Evolutionary conservation across 1,139 yeast species (phyloP).

Genomic region (Geotrichum restrictum): DNA sequence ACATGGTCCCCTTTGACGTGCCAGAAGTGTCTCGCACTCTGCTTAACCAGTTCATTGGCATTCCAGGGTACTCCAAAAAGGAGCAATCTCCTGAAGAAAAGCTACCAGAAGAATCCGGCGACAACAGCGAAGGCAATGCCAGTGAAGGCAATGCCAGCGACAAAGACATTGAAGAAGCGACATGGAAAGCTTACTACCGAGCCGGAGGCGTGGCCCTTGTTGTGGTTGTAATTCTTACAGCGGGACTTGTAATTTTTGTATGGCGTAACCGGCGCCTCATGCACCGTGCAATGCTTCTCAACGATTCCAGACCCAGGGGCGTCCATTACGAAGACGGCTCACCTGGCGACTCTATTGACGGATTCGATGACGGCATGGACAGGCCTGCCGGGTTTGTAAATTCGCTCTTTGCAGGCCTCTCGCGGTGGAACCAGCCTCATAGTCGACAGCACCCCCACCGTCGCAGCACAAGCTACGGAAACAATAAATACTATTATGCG

Average conservation of each 20-base stretch:
- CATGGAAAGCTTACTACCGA: constrained; percentile 39
- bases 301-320: constrained; percentile 17
- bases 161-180: constrained; percentile 33
- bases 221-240: constrained; percentile 34
- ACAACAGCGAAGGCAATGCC: neutral
- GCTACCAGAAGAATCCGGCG: constrained; percentile 8
- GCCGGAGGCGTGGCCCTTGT: constrained; percentile 42
- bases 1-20: constrained; percentile 90
- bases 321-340: constrained; percentile 23
- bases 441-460: constrained; percentile 1
- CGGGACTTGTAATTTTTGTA: constrained; percentile 29
- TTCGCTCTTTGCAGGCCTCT: constrained; percentile 18
- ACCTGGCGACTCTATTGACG: constrained; percentile 14
- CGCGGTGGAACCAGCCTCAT: constrained; percentile 20
- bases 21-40: constrained; percentile 69
- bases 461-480: constrained; percentile 5
- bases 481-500: neutral
- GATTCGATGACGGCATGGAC: constrained; percentile 12
- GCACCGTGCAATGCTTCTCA: constrained; percentile 10
- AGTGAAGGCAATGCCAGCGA: constrained; percentile 4
- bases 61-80: constrained; percentile 18
- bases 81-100: constrained; percentile 8
- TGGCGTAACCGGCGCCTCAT: constrained; percentile 28
- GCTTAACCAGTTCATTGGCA: constrained; percentile 29
- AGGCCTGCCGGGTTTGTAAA: constrained; percentile 14